Evolutionary conservation across 257 asterid species (phyloP), one percentile per base, ranked within the genome.

Genomic region (Ehretia macrophylla): DNA sequence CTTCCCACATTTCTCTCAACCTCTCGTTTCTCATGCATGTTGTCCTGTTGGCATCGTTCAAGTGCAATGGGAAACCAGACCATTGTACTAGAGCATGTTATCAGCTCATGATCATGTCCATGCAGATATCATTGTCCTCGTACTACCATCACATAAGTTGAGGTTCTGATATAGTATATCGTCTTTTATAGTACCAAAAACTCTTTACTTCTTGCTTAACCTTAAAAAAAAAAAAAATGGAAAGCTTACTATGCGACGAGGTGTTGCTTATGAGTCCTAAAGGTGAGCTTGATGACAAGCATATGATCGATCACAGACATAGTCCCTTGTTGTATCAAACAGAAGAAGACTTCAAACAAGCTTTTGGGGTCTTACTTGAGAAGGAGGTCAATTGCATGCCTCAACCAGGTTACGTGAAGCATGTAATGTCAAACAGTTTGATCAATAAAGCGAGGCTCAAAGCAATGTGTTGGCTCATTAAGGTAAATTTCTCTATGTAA

Each of bases 171-270:
- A 56, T 60, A 48, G 22, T 21, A 0, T 53, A 35, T 8, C 32
- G 10, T 22, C 10, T 27, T 27, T 27, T 27, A 6, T 27, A 27
- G 35, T 27, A 27, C 35, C 35, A 27, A 27, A 27, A 27, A 27
- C 35, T 27, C 6, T 27, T 27, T 27, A 27, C 35, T 27, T 6
- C 35, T 27, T 23, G 20, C 21, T 52, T 17, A 18, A 11, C 5
- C 22, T n/a, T n/a, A n/a, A n/a, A n/a, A n/a, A n/a, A n/a, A n/a
- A n/a, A n/a, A 32, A 40, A 23, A 40, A 74, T 81, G 86, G 84
- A 79, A 19, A 74, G 68, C 64, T 62, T 82, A n/a, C 62, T 84
- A 1, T 89, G 97, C 76, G 72, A 77, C 46, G 97, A 89, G 65
- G 77, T 66, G 13, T 87, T 84, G 85, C 64, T 76, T 79, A 62